These are phyloP conservation scores for Xerocomus minutiporus DNA, from an alignment of 1,284 basidiomycete species.

Conservation along the genomic window DNA sequence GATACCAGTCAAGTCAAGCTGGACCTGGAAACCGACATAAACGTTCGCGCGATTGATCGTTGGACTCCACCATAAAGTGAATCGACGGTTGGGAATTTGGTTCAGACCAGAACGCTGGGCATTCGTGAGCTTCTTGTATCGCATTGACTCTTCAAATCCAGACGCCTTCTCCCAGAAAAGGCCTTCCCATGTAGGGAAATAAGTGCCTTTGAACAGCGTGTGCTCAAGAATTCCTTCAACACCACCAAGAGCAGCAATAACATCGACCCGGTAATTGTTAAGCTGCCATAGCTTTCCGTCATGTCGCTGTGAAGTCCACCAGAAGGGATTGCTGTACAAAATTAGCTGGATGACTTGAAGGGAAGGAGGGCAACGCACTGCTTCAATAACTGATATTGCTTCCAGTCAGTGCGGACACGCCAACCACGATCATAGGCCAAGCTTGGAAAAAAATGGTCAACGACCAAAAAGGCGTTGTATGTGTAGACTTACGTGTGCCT, in stretches of 20 bases:
- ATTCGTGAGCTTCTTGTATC: conserved; percentile 94
- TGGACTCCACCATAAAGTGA: conserved; percentile 99
- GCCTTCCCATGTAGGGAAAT: conserved; percentile 90
- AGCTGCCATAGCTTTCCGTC: conserved; percentile 98
- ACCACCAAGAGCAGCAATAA: conserved; percentile 97
- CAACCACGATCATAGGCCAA: conserved; percentile 97
- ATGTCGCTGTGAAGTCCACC: conserved; percentile 98
- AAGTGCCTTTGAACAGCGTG: conserved; percentile 96
- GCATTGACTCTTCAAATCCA: conserved; percentile 96
- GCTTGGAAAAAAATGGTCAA: conserved; percentile 48
- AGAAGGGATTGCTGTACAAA: conserved; percentile 79
- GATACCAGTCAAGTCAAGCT: conserved; percentile 93
- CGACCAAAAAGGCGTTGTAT: conserved; percentile 38
- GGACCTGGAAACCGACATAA: conserved; percentile 99
- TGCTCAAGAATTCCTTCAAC: conserved; percentile 98
- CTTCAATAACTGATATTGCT: conserved; percentile 93
- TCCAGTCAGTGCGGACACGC: conserved; percentile 95
- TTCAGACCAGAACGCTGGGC: conserved; percentile 95
- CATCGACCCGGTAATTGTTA: conserved; percentile 98
- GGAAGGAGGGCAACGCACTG: conserved; percentile 47
- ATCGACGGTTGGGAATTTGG: conserved; percentile 99
- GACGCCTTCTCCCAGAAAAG: conserved; percentile 96
- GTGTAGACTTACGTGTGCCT: conserved; percentile 73
- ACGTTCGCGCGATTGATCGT: conserved; percentile 98
- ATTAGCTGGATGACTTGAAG: conserved; percentile 3